A percentile compares a stretch with the other conserved stretches of the same genome.
These are phyloP conservation scores for Serendipita indica DNA, from an alignment of 768 basidiomycete genomes.

Conservation along the genomic window DNA sequence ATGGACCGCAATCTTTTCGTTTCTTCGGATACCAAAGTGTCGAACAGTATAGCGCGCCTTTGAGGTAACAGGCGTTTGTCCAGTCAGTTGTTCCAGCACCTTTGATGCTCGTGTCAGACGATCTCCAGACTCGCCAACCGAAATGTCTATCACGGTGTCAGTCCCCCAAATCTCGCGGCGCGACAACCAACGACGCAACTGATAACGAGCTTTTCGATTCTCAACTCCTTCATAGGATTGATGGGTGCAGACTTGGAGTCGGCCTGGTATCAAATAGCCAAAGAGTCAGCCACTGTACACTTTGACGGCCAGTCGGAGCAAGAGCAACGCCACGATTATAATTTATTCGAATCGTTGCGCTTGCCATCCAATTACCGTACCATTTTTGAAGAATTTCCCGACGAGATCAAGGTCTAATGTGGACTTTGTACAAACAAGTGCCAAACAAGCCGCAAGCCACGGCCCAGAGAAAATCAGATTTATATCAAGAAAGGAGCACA, in stretches of 20 bases:
- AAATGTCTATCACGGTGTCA: conserved; percentile 62
- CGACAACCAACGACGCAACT: conserved; percentile 47
- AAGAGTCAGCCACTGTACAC: too few species aligned
- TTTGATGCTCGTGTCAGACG: conserved; percentile 97
- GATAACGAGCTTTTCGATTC: conserved; percentile 98
- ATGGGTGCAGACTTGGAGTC: conserved; percentile 77
- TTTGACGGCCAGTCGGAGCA: too few species aligned
- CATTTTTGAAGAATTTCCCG: not conserved
- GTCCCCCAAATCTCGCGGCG: conserved; percentile 12
- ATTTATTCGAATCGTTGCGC: not conserved
- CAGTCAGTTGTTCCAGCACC: conserved; percentile 97
- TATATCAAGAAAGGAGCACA: not conserved
- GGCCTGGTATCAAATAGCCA: conserved; percentile 42
- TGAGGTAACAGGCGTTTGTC: conserved; percentile 97
- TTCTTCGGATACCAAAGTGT: conserved; percentile 97
- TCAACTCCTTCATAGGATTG: conserved; percentile 93
- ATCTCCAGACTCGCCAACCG: conserved; percentile 99
- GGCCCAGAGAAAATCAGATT: not conserved
- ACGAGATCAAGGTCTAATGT: not conserved
- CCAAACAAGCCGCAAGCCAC: not conserved
- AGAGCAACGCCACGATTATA: not conserved
- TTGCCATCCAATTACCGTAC: not conserved
- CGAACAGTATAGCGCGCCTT: conserved; percentile 99
- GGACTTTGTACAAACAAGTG: not conserved
- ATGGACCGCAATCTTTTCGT: conserved; percentile 99